Evolutionary conservation across 2,329 filamentous ascomycete genomes (phyloP).

Genomic region (Colletotrichum limetticola): DNA sequence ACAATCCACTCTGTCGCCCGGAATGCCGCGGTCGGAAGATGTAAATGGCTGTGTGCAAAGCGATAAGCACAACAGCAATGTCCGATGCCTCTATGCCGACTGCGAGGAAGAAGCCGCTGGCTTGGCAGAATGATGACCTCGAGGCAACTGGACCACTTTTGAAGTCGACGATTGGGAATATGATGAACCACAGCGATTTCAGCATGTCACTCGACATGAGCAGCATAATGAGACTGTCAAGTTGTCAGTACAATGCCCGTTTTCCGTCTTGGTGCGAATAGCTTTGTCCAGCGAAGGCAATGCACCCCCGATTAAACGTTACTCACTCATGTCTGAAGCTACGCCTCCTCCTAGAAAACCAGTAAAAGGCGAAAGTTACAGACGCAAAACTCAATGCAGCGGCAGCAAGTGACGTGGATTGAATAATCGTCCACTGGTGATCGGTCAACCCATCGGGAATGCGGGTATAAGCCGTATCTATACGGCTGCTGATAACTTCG

Average conservation of each 20-base stretch:
- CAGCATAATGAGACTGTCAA: constrained; percentile 74
- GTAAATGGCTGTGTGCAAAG: constrained; percentile 77
- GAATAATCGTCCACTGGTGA: constrained; percentile 30
- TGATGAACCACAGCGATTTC: constrained; percentile 75
- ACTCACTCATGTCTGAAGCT: constrained; percentile 79
- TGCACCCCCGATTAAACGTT: neutral
- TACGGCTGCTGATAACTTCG: constrained; percentile 3
- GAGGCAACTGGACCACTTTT: constrained; percentile 60
- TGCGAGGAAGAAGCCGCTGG: constrained; percentile 74
- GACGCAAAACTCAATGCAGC: constrained; percentile 66
- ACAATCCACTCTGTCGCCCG: constrained; percentile 71
- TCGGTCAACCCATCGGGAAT: constrained; percentile 27
- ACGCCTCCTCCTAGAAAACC: constrained; percentile 79
- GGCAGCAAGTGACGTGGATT: constrained; percentile 49
- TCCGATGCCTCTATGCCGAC: constrained; percentile 78
- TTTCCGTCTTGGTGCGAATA: constrained; percentile 33
- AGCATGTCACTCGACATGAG: constrained; percentile 78
- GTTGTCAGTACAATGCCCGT: constrained; percentile 35
- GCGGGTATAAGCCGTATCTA: constrained; percentile 6
- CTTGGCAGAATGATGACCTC: constrained; percentile 70
- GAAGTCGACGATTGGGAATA: constrained; percentile 72
- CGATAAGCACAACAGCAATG: constrained; percentile 77
- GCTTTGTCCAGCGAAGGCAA: neutral
- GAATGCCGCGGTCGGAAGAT: constrained; percentile 68
- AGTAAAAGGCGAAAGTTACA: constrained; percentile 70